Evolutionary conservation across 805 yeast genomes (phyloP).

Genomic region (Lachancea mirantina): DNA sequence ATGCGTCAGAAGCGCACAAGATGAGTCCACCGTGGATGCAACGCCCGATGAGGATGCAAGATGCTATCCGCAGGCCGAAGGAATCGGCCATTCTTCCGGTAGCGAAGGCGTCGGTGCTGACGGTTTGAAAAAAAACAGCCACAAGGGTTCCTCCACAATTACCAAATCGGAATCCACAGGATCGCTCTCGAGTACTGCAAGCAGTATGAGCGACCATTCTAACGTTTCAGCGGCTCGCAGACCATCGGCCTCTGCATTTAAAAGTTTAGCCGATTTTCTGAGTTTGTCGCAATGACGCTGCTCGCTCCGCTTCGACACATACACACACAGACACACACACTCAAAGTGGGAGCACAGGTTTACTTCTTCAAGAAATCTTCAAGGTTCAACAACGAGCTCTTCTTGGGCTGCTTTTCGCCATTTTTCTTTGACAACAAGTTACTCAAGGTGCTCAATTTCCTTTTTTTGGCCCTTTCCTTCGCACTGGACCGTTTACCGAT

Average conservation of each 20-base stretch:
- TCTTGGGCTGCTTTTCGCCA: constrained; percentile 30
- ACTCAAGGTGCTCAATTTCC: constrained; percentile 39
- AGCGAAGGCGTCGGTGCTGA: too few species aligned
- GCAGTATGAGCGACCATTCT: not conserved
- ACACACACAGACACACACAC: too few species aligned
- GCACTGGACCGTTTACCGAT: constrained; percentile 16
- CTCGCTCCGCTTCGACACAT: too few species aligned
- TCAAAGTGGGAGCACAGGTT: too few species aligned
- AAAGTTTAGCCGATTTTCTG: constrained; percentile 8
- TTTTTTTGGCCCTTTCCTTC: constrained; percentile 40
- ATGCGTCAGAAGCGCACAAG: constrained; percentile 21
- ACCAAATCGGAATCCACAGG: constrained; percentile 5
- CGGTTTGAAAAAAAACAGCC: too few species aligned
- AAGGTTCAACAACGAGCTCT: constrained; percentile 36
- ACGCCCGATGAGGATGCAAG: too few species aligned
- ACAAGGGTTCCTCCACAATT: not conserved
- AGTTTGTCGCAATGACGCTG: constrained; percentile 5
- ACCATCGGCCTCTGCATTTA: constrained; percentile 1
- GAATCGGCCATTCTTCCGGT: too few species aligned
- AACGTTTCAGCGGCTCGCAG: not conserved
- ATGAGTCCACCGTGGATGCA: too few species aligned
- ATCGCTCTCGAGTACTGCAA: constrained; percentile 5
- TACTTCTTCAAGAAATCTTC: constrained; percentile 42
- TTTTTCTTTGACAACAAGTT: constrained; percentile 38
- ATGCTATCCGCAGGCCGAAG: too few species aligned